phyloP scores from a whole-genome alignment of 1,284 basidiomycete species.

The Tausonia pullulans region DNA sequence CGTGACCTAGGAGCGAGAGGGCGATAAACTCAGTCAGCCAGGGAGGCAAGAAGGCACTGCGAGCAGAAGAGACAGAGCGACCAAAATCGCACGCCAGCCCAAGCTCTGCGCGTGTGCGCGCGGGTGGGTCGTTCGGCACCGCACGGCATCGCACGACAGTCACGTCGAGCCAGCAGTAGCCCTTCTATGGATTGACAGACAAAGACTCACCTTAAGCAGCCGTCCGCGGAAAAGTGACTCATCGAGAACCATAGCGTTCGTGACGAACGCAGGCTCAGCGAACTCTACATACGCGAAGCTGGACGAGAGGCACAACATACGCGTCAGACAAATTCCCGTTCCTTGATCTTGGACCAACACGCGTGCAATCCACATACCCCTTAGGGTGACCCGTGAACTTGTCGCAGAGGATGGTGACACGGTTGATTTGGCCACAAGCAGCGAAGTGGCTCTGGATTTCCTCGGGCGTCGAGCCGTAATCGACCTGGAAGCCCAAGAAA shows the following conservation, averaged over 20 bases:
- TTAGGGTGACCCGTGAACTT: constrained; percentile 99
- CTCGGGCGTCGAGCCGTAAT: constrained; percentile 94
- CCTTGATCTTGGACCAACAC: too few species aligned
- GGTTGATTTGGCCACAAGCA: constrained; percentile 94
- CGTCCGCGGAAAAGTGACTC: constrained; percentile 90
- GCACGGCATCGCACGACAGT: background rate
- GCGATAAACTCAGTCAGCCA: background rate
- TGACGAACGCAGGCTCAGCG: constrained; percentile 83
- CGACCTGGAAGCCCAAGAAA: constrained; percentile 53
- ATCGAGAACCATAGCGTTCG: constrained; percentile 88
- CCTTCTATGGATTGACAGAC: background rate
- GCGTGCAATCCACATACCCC: constrained; percentile 48
- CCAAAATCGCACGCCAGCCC: background rate
- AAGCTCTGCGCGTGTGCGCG: background rate
- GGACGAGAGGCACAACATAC: background rate
- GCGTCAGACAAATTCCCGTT: too few species aligned
- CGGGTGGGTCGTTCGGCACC: too few species aligned
- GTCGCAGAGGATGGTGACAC: constrained; percentile 98
- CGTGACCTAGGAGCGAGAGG: background rate
- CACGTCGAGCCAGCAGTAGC: background rate
- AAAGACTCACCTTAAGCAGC: constrained; percentile 63
- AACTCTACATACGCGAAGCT: constrained; percentile 99
- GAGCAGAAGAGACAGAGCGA: background rate
- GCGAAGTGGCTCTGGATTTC: constrained; percentile 98
- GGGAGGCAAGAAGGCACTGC: background rate